Evolutionary conservation across 768 basidiomycete genomes (phyloP).

Genomic region (Psilocybe cyanescens): DNA sequence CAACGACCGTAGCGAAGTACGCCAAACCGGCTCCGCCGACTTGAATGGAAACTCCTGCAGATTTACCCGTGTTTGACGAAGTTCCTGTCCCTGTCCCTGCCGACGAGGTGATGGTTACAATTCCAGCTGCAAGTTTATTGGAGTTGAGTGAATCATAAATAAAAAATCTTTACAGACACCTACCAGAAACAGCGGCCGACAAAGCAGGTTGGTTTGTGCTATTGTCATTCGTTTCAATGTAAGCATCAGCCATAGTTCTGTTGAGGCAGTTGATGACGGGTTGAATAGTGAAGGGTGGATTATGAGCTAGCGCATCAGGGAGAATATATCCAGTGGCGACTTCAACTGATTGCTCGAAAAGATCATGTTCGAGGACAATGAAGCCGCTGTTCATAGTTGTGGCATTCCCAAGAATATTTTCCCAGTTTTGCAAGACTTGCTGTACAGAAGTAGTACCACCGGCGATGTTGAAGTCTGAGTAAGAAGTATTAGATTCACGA

Average conservation of each 20-base stretch:
- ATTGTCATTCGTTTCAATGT: conserved; percentile 85
- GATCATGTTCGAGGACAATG: conserved; percentile 87
- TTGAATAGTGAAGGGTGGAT: conserved; percentile 66
- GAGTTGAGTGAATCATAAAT: background rate
- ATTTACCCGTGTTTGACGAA: background rate
- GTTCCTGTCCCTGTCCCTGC: conserved; percentile 1
- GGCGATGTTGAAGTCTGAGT: conserved; percentile 78
- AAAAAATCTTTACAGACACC: background rate
- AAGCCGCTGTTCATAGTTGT: conserved; percentile 70
- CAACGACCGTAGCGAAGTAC: background rate
- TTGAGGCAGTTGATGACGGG: conserved; percentile 75
- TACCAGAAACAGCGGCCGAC: conserved; percentile 23
- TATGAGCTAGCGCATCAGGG: conserved; percentile 74
- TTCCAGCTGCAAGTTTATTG: conserved; percentile 8
- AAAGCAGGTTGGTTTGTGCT: conserved; percentile 54
- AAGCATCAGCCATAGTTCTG: conserved; percentile 61
- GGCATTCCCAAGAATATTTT: conserved; percentile 69
- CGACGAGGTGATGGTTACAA: conserved; percentile 12
- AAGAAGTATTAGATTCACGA: no score
- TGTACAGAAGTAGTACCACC: conserved; percentile 59
- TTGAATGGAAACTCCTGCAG: conserved; percentile 2
- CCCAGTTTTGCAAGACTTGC: conserved; percentile 73
- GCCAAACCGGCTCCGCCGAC: background rate
- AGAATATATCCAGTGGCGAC: conserved; percentile 87
- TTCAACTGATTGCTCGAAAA: conserved; percentile 85